These are phyloP conservation scores for Globisporangium rhizosaccharum DNA, from an alignment of 352 stramenopile genomes.

Conservation along the genomic window DNA sequence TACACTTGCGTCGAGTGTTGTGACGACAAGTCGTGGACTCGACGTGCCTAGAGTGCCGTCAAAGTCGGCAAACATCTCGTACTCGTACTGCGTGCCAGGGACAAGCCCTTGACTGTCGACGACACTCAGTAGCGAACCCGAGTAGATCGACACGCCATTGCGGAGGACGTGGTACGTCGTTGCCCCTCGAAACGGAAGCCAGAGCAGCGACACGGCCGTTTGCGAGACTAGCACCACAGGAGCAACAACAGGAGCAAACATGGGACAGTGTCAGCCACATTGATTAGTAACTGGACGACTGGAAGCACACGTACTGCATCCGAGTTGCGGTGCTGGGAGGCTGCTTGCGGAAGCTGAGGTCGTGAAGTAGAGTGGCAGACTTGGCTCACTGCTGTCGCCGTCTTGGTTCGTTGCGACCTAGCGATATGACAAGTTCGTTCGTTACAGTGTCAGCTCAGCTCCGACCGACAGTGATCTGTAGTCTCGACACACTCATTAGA, in stretches of 20 bases:
- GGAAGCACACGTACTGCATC: constrained; percentile 21
- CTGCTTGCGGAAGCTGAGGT: constrained; percentile 17
- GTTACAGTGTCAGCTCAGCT: not conserved
- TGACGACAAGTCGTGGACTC: constrained; percentile 13
- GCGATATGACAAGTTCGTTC: not conserved
- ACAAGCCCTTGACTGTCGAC: constrained; percentile 14
- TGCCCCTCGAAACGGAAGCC: constrained; percentile 33
- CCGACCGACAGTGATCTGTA: too few relatives aligned
- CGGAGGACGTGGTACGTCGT: constrained; percentile 35
- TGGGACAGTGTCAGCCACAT: not conserved
- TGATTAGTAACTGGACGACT: not conserved
- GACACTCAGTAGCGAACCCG: not conserved
- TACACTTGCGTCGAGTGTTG: constrained; percentile 12
- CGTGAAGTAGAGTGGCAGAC: constrained; percentile 20
- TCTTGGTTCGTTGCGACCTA: constrained; percentile 10
- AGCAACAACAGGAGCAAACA: not conserved
- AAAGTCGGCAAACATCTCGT: constrained; percentile 17
- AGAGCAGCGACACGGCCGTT: constrained; percentile 27
- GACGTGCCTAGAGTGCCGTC: not conserved
- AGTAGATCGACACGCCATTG: constrained; percentile 16
- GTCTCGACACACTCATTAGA: not conserved
- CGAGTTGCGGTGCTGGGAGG: constrained; percentile 19
- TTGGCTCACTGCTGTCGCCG: constrained; percentile 13
- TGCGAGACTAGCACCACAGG: constrained; percentile 22
- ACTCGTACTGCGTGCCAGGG: constrained; percentile 15